These are phyloP conservation scores for Lachnellula hyalina DNA, from an alignment of 2,329 filamentous ascomycete genomes.

Conservation along the genomic window DNA sequence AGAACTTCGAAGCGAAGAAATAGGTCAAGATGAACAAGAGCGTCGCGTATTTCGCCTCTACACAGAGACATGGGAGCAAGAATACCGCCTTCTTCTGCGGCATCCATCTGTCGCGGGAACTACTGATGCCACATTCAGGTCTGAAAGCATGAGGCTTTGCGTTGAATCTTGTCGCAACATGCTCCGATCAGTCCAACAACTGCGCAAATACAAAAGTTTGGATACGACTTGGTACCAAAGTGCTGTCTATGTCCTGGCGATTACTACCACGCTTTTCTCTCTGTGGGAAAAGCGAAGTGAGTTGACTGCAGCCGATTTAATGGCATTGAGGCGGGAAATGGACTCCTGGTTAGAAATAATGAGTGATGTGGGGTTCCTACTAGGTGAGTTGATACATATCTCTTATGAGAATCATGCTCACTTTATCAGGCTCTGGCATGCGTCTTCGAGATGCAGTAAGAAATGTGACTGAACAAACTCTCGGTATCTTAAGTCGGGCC, in stretches of 20 bases:
- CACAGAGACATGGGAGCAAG: constrained; percentile 47
- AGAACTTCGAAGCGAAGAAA: constrained; percentile 47
- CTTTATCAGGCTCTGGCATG: constrained; percentile 38
- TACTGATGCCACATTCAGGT: constrained; percentile 48
- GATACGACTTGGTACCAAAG: constrained; percentile 76
- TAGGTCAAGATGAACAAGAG: constrained; percentile 35
- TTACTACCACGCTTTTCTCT: constrained; percentile 67
- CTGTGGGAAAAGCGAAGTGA: constrained; percentile 62
- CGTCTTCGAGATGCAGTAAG: constrained; percentile 43
- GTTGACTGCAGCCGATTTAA: constrained; percentile 53
- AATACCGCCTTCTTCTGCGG: constrained; percentile 54
- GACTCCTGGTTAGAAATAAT: constrained; percentile 63
- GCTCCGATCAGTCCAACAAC: constrained; percentile 51
- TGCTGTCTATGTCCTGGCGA: constrained; percentile 66
- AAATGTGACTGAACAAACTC: constrained; percentile 42
- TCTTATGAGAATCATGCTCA: constrained; percentile 6
- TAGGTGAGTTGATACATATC: constrained; percentile 48
- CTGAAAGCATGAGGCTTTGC: constrained; percentile 60
- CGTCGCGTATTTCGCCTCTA: constrained; percentile 49
- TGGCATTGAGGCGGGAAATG: constrained; percentile 62
- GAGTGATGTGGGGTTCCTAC: constrained; percentile 57
- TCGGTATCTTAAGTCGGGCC: constrained; percentile 40
- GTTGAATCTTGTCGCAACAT: constrained; percentile 61
- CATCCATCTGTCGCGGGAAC: constrained; percentile 57
- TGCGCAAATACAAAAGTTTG: constrained; percentile 60